Conservation (phyloP, 2,329 filamentous ascomycete genomes). For the Ophiostoma ips region DNA sequence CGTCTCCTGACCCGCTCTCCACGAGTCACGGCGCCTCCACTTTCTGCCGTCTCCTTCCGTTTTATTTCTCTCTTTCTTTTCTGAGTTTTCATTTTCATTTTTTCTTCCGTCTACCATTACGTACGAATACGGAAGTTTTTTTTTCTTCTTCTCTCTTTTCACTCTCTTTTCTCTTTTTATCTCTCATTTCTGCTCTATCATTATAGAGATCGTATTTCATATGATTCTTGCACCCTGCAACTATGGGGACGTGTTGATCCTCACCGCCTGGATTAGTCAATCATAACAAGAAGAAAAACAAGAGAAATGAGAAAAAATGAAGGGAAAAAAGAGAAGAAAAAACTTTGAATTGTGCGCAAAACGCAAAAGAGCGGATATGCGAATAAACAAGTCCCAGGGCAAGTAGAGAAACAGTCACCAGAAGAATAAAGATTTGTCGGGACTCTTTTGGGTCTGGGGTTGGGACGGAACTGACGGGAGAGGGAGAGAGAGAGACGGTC, state of each 20-base stretch:
- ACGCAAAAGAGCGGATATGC: no score
- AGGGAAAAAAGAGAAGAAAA: not conserved
- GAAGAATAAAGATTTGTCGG: no score
- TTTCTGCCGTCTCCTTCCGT: not conserved
- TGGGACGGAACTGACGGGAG: no score
- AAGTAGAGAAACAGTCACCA: not conserved
- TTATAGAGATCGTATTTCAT: no score
- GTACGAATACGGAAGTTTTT: no score
- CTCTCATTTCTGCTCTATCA: no score
- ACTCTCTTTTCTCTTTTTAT: not conserved
- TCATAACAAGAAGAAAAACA: no score
- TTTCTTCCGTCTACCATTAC: not conserved
- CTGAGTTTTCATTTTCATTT: not conserved
- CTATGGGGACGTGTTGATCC: no score
- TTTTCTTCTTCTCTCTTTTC: not conserved
- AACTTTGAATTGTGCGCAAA: not conserved
- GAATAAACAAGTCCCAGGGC: not conserved
- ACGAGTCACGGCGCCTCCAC: not conserved
- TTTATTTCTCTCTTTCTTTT: not conserved
- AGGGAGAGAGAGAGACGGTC: no score
- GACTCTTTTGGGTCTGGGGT: no score
- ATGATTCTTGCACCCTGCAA: no score
- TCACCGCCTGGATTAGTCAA: slow-evolving; percentile 4
- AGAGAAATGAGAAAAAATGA: not conserved
- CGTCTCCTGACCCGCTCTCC: slow-evolving; percentile 3